Conservation (phyloP, 2,329 filamentous ascomycete genomes). For the Colletotrichum sp. region DNA sequence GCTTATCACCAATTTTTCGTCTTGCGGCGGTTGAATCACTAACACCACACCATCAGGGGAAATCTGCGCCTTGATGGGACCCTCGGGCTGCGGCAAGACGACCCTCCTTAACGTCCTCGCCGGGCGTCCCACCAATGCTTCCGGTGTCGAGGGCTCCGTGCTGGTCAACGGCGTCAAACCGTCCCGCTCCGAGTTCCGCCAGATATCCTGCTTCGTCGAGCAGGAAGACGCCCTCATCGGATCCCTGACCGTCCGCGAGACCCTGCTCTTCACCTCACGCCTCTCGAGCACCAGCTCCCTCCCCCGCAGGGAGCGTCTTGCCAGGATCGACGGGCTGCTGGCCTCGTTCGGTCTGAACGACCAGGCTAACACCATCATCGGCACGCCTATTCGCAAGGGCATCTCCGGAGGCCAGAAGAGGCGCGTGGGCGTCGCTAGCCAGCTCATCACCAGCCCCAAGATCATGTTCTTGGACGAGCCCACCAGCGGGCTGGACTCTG, state of each 20-base stretch:
- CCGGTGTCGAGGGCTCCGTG: slow-evolving; percentile 55
- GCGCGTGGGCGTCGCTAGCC: slow-evolving; percentile 78
- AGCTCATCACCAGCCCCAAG: slow-evolving; percentile 81
- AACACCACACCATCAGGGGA: slow-evolving; percentile 52
- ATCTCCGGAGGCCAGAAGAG: slow-evolving; percentile 87
- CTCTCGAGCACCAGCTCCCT: slow-evolving; percentile 57
- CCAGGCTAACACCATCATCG: slow-evolving; percentile 75
- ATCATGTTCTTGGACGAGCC: slow-evolving; percentile 86
- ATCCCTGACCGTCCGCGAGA: slow-evolving; percentile 80
- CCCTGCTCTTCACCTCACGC: slow-evolving; percentile 77
- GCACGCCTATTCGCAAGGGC: slow-evolving; percentile 82
- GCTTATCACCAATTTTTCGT: background rate
- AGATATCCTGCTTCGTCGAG: slow-evolving; percentile 80
- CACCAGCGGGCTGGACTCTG: slow-evolving; percentile 83
- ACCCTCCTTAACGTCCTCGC: slow-evolving; percentile 84
- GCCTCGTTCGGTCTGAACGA: slow-evolving; percentile 74
- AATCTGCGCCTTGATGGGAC: slow-evolving; percentile 82
- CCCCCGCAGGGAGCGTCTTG: background rate
- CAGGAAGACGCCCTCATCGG: slow-evolving; percentile 88
- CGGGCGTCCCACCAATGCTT: slow-evolving; percentile 59
- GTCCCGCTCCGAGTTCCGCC: slow-evolving; percentile 61
- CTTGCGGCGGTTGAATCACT: background rate
- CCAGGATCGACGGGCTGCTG: slow-evolving; percentile 70
- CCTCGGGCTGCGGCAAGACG: slow-evolving; percentile 77
- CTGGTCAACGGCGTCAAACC: slow-evolving; percentile 67